A percentile compares a stretch with the other conserved stretches of the same genome.
These are phyloP conservation scores for Pythium brachiatum DNA, from an alignment of 352 stramenopile species.

Conservation along the genomic window DNA sequence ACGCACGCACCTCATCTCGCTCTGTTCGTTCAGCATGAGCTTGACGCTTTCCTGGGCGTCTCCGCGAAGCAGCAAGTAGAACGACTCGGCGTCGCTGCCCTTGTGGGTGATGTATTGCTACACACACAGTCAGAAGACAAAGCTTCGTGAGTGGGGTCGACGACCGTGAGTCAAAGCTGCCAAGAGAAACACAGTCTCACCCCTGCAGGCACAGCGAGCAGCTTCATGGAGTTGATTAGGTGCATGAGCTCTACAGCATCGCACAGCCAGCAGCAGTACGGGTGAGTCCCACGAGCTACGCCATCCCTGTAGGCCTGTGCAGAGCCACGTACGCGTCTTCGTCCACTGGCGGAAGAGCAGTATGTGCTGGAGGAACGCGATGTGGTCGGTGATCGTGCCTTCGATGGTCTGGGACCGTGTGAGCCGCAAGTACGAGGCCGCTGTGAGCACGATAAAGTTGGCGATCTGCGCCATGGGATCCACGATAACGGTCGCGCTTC, in stretches of 20 bases:
- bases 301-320: neutral
- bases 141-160: neutral
- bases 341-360: constrained; percentile 76
- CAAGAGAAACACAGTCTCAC: too few relatives aligned
- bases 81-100: constrained; percentile 68
- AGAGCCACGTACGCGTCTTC: constrained; percentile 71
- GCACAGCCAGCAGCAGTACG: neutral
- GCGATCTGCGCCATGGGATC: constrained; percentile 60
- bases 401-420: constrained; percentile 78
- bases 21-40: constrained; percentile 58
- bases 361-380: constrained; percentile 78
- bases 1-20: constrained; percentile 42
- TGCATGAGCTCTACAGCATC: constrained; percentile 73
- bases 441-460: constrained; percentile 85
- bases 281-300: too few relatives aligned
- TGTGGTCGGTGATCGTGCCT: constrained; percentile 82
- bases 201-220: constrained; percentile 51
- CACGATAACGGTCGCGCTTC: constrained; percentile 78
- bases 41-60: constrained; percentile 70
- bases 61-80: constrained; percentile 73
- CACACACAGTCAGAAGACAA: constrained; percentile 7
- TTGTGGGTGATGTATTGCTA: constrained; percentile 84
- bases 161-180: neutral
- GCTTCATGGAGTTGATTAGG: constrained; percentile 82
- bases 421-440: constrained; percentile 77